Percentiles rank a stretch among this genome's conserved stretches.
Conservation (phyloP, 2,329 filamentous ascomycete genomes). For the Trichoderma sp. region DNA sequence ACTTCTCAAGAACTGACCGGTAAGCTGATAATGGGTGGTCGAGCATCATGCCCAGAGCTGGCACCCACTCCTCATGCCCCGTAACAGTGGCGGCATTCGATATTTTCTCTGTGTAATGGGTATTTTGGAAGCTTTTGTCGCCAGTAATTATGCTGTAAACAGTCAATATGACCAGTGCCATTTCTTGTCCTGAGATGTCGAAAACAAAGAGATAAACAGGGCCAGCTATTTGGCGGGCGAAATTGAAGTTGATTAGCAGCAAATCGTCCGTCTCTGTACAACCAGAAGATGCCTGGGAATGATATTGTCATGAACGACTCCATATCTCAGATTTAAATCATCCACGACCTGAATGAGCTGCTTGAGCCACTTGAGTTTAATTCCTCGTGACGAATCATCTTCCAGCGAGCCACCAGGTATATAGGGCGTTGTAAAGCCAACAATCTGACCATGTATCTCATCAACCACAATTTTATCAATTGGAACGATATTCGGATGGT, state of each 20-base stretch:
- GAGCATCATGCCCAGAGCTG: constrained; percentile 38
- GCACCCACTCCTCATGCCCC: constrained; percentile 34
- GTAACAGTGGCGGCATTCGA: constrained; percentile 29
- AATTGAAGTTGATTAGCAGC: constrained; percentile 42
- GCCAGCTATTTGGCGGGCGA: not conserved
- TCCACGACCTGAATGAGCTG: constrained; percentile 42
- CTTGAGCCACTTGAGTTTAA: constrained; percentile 34
- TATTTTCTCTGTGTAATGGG: constrained; percentile 18
- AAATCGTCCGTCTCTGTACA: constrained; percentile 35
- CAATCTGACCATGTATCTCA: constrained; percentile 35
- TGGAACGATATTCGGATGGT: constrained; percentile 41
- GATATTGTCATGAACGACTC: constrained; percentile 44
- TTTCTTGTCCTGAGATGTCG: constrained; percentile 28
- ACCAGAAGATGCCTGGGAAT: constrained; percentile 42
- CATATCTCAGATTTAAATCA: constrained; percentile 41
- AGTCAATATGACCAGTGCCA: constrained; percentile 40
- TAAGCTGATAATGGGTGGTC: constrained; percentile 37
- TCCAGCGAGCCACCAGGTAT: constrained; percentile 40
- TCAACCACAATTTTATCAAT: constrained; percentile 41
- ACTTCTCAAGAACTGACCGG: constrained; percentile 33
- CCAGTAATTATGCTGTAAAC: constrained; percentile 41
- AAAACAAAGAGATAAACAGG: not conserved
- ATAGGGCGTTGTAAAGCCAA: constrained; percentile 42
- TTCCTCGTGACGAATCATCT: constrained; percentile 32
- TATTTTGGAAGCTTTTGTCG: constrained; percentile 30